Evolutionary conservation across 352 stramenopile genomes (phyloP), one percentile per base, ranked within the genome.

Genomic region (Phytophthora chlamydospora): DNA sequence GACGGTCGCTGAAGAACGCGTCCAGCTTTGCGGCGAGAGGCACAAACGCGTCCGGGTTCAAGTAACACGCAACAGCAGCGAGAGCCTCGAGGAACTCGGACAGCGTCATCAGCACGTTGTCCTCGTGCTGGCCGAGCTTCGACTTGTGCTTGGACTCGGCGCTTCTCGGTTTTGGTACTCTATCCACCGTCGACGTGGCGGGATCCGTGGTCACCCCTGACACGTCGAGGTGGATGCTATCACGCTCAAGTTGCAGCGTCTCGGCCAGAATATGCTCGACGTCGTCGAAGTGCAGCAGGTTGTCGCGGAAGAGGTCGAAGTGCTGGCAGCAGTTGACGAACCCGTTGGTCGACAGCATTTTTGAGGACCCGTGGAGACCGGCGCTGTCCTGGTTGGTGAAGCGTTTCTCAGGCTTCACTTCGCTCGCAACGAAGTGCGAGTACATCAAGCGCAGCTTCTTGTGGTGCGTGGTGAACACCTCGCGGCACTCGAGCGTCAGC

Each of bases 31-130:
- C 55, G 21, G 80, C 68, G 10, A 90, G 68, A 7, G 82, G 76
- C 6, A 87, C 49, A 44, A 91, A 91, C 2, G 76, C 69, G 55
- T 89, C 76, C 2, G 78, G 80, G 5, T 79, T 71, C 29, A 87
- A 62, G 50, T 90, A 91, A 27, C 77, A 87, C 4, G 75, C 78
- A 14, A 91, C 58, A 2, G 82, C 82, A 12, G 76, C 74, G 1
- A 89, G 51, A 14, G 73, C 68, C 38, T 91, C 78, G 12, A 85
- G 49, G 43, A 88, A 91, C 53, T 91, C 82, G 6, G 75, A 59
- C 16, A 80, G 78, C 3, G 82, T 89, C 38, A 91, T 46, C 9
- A 89, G 66, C 32, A 85, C 32, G 33, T 47, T 41, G 8, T 77
- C 68, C 6, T 74, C 66, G 4, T 63, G 19, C 8, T 60, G 44